These are phyloP conservation scores for Ceratobasidium sp. DNA, from an alignment of 1,284 basidiomycete species.

Conservation along the genomic window DNA sequence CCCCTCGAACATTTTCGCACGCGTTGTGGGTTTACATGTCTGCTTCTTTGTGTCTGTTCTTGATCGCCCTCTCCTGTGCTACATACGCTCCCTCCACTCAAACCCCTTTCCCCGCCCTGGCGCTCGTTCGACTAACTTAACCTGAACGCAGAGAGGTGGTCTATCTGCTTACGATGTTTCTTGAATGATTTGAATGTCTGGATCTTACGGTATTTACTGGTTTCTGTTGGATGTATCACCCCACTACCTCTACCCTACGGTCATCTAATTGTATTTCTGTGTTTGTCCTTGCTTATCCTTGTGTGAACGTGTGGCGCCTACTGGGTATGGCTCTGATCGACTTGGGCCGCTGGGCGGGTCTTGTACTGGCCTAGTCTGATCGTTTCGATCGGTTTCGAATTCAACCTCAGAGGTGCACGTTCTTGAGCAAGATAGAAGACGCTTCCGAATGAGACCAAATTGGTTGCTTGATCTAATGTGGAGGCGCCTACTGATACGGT, in stretches of 20 bases:
- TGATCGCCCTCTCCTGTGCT: too few species aligned
- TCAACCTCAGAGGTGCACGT: too few species aligned
- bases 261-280: constrained; percentile 11
- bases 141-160: too few species aligned
- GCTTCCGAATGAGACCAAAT: neutral
- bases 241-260: neutral
- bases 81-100: neutral
- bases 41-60: too few species aligned
- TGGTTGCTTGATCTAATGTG: neutral
- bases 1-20: neutral
- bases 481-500: too few species aligned
- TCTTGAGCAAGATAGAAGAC: neutral
- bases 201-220: constrained; percentile 13
- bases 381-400: neutral
- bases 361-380: too few species aligned
- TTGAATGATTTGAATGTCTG: constrained; percentile 1
- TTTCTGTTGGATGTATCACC: neutral
- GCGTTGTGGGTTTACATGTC: neutral
- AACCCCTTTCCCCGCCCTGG: neutral
- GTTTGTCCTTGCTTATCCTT: neutral
- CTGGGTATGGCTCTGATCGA: too few species aligned
- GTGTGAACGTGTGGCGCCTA: too few species aligned
- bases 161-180: too few species aligned
- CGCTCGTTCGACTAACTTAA: neutral
- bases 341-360: too few species aligned